Evolutionary conservation across 2,329 filamentous ascomycete genomes (phyloP), one percentile per base, ranked within the genome.

Genomic region (Cytospora piceicola): DNA sequence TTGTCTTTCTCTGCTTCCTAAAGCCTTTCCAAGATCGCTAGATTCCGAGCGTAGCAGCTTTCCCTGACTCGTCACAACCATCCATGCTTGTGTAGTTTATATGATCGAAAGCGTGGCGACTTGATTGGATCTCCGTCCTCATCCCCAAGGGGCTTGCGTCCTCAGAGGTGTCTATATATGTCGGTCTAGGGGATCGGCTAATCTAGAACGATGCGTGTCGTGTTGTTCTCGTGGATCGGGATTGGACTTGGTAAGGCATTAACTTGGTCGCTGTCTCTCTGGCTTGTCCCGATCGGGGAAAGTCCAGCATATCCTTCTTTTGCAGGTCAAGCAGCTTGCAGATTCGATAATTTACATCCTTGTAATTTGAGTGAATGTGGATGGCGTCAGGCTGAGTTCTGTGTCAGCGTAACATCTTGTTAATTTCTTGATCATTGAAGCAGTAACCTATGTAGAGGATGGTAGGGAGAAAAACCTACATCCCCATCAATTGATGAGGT

Each of bases 141-240:
- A 12, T 27, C 39, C 0, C 49, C 46, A 15, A 68, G 66, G 11
- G 61, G 63, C 58, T 55, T 69, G 30, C 74, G 67, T 55, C 75
- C 74, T 73, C 73, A 75, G 14, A 56, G 30, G 54, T 75, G 71
- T 11, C 73, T 69, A 58, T 73, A 76, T 0, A 76, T 69, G 1
- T 71, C 70, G 0, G 70, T 74, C 0, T 57, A 58, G 3, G 49
- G 32, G 17, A 73, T 70, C 0, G 68, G 67, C 42, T 73, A 71
- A 34, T 75, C 71, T 0, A 73, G 71, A 27, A 75, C 74, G 4
- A 74, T 67, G 9, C 73, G 70, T 7, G 54, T 30, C 4, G 60
- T 36, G 46, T 74, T 75, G 1, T 72, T 62, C 9, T 65, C 8
- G 34, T 62, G 60, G 32, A 72, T 68, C 0, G 72, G 71, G 12